Percentiles rank a stretch among this genome's conserved stretches.
Evolutionary conservation across 164 flowering plant genomes (phyloP).

Genomic region (Cinnamomum micranthum): DNA sequence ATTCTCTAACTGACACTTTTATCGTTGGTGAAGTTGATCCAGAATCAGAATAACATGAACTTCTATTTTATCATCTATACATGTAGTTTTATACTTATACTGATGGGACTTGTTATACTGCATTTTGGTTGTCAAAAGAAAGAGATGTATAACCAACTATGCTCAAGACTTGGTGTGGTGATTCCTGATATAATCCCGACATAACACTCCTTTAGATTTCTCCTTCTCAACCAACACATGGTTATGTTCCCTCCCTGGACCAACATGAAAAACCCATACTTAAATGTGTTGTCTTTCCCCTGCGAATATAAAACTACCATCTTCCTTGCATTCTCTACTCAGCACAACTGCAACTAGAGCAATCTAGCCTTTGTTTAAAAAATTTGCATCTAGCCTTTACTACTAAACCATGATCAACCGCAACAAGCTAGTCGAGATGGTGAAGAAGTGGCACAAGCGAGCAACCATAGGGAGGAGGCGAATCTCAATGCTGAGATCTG

Average conservation of each 20-base stretch:
- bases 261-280: not conserved
- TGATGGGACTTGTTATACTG: no score
- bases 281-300: not conserved
- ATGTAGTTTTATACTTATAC: not conserved
- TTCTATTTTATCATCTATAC: not conserved
- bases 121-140: not conserved
- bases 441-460: constrained; percentile 11
- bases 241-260: not conserved
- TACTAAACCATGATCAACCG: constrained; percentile 6
- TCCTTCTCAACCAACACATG: not conserved
- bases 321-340: constrained; percentile 3
- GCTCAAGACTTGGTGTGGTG: not conserved
- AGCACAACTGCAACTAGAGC: not conserved
- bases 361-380: no score
- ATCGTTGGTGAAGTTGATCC: not conserved
- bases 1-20: not conserved
- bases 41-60: not conserved
- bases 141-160: not conserved
- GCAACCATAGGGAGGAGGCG: not conserved
- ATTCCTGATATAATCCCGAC: not conserved
- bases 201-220: not conserved
- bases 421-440: constrained; percentile 10
- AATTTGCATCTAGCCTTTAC: not conserved
- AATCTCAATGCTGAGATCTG: not conserved
- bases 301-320: not conserved